phyloP scores from a whole-genome alignment of 2,329 filamentous ascomycete genomes.

The Seiridium cupressi region DNA sequence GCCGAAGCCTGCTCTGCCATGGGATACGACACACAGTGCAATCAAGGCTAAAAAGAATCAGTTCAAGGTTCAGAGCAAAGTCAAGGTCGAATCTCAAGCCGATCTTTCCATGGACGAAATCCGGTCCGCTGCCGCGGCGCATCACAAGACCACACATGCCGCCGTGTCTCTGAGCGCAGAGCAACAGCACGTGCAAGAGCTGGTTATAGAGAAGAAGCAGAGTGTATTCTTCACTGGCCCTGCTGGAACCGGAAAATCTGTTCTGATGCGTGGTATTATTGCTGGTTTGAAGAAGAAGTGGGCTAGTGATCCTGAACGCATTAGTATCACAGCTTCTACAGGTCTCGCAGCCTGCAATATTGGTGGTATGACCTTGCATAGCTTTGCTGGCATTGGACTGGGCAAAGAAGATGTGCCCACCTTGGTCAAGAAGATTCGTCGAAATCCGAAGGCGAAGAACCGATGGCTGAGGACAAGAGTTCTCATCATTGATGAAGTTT shows the following conservation, averaged over 20 bases:
- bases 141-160: conserved; percentile 39
- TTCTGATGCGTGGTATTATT: conserved; percentile 91
- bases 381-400: conserved; percentile 91
- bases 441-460: conserved; percentile 82
- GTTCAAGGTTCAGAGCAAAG: conserved; percentile 61
- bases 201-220: conserved; percentile 76
- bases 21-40: conserved; percentile 73
- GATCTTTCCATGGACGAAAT: conserved; percentile 43
- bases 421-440: conserved; percentile 86
- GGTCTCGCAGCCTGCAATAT: conserved; percentile 96
- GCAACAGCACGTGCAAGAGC: conserved; percentile 77
- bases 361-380: conserved; percentile 91
- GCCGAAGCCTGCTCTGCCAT: conserved; percentile 42
- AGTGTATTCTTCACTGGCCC: conserved; percentile 99
- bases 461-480: conserved; percentile 88
- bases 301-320: conserved; percentile 71
- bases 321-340: conserved; percentile 94
- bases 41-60: conserved; percentile 77
- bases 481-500: conserved; percentile 90
- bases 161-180: conserved; percentile 78
- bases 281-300: conserved; percentile 75
- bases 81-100: conserved; percentile 37
- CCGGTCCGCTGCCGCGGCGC: conserved; percentile 36
- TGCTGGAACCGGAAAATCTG: conserved; percentile 94
- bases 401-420: conserved; percentile 83